Conservation (phyloP, 2,329 filamentous ascomycete genomes). For the Mycosphaerella sp. region DNA sequence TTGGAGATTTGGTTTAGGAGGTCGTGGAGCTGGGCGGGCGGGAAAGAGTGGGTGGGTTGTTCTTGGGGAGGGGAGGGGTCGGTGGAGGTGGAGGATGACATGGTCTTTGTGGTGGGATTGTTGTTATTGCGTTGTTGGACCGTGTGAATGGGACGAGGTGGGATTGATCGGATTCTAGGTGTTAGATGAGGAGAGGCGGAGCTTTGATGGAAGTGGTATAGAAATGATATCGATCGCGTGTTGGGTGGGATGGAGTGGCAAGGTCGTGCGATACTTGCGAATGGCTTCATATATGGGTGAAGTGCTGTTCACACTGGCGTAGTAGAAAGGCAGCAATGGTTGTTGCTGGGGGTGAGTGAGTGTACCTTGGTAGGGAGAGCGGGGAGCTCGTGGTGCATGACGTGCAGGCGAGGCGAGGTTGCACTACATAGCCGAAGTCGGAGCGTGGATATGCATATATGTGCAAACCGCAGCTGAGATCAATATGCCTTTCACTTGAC, state of each 20-base stretch:
- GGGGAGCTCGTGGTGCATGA: neutral
- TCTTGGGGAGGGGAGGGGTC: conserved; percentile 1
- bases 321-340: neutral
- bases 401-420: neutral
- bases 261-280: neutral
- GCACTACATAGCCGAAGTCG: neutral
- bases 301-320: neutral
- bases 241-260: neutral
- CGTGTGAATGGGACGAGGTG: neutral
- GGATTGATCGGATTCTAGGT: neutral
- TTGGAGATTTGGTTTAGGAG: conserved; percentile 47
- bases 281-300: neutral
- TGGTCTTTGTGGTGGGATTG: neutral
- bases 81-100: conserved; percentile 10
- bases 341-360: neutral
- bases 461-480: no score
- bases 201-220: neutral
- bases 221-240: neutral
- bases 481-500: no score
- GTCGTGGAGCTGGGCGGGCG: conserved; percentile 38
- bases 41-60: conserved; percentile 30
- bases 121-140: neutral
- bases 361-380: no score
- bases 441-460: neutral
- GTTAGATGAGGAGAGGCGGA: neutral